Evolutionary conservation across 345 rosid genomes (phyloP).

Genomic region (Populus deltoides): DNA sequence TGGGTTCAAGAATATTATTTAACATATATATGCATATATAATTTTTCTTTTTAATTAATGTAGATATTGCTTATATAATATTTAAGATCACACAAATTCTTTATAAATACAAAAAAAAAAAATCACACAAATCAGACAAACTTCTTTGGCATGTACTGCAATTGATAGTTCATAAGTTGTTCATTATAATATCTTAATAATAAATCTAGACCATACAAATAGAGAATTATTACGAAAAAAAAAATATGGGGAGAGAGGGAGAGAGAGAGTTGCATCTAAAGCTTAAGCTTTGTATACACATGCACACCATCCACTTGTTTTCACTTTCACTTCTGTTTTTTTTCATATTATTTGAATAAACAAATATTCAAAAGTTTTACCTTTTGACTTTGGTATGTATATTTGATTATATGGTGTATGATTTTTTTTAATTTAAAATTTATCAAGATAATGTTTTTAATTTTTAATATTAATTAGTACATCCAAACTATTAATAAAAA

Average conservation of each 20-base stretch:
- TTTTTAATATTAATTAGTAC: too few relatives aligned
- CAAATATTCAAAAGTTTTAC: slow-evolving; percentile 21
- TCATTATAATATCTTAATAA: background rate
- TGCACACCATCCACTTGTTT: background rate
- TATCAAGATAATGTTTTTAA: background rate
- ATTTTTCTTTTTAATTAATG: too few relatives aligned
- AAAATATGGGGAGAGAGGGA: too few relatives aligned
- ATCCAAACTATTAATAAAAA: too few relatives aligned
- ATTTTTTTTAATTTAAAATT: background rate
- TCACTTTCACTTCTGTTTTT: background rate
- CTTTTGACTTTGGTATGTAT: background rate
- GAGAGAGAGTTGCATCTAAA: background rate
- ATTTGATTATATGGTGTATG: too few relatives aligned
- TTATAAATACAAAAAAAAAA: too few relatives aligned
- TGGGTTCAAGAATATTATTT: too few relatives aligned
- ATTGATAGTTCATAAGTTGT: background rate
- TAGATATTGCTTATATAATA: background rate
- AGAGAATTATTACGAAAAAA: background rate
- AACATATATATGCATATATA: too few relatives aligned
- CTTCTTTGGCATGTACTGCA: background rate
- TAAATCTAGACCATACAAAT: background rate
- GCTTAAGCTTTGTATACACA: background rate
- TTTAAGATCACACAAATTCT: background rate
- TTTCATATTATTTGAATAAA: slow-evolving; percentile 9
- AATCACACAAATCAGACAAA: background rate